Percentiles rank a stretch among this genome's conserved stretches.
phyloP scores from a whole-genome alignment of 2,329 filamentous ascomycete genomes.

The Xylaria sp. region DNA sequence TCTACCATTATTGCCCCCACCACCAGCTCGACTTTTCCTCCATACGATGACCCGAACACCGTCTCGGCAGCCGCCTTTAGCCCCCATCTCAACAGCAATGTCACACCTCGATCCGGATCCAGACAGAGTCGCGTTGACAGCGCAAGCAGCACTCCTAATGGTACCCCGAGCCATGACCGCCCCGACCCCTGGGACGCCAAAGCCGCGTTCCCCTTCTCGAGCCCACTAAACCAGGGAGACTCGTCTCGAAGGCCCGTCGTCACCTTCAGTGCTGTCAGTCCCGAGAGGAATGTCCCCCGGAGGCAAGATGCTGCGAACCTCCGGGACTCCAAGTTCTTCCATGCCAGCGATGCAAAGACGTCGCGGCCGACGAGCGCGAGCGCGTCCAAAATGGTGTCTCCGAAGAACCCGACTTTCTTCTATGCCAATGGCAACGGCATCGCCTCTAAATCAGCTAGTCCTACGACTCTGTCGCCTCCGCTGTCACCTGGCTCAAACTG shows the following conservation, averaged over 20 bases:
- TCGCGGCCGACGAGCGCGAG: constrained; percentile 48
- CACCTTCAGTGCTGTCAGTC: constrained; percentile 55
- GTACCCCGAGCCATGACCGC: constrained; percentile 64
- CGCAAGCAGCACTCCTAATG: constrained; percentile 71
- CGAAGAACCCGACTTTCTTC: constrained; percentile 63
- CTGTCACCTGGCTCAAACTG: constrained; percentile 46
- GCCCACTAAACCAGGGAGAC: constrained; percentile 49
- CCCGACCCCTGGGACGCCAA: constrained; percentile 58
- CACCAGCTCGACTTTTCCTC: constrained; percentile 35
- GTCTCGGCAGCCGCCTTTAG: constrained; percentile 57
- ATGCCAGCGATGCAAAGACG: constrained; percentile 80
- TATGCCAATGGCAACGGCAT: constrained; percentile 64
- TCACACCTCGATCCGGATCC: constrained; percentile 82
- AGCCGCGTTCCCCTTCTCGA: constrained; percentile 51
- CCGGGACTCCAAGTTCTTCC: constrained; percentile 83
- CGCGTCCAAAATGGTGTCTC: constrained; percentile 45
- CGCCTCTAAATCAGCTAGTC: constrained; percentile 53
- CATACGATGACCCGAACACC: constrained; percentile 60
- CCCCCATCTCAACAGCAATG: constrained; percentile 71
- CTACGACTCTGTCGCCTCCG: constrained; percentile 51
- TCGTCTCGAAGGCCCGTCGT: constrained; percentile 49
- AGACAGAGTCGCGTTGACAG: constrained; percentile 79
- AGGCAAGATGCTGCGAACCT: constrained; percentile 45
- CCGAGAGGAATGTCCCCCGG: constrained; percentile 48
- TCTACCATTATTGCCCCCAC: constrained; percentile 46